A percentile compares a stretch with the other conserved stretches of the same genome.
Evolutionary conservation across 2,329 filamentous ascomycete species (phyloP).

Genomic region (Colletotrichum melonis): DNA sequence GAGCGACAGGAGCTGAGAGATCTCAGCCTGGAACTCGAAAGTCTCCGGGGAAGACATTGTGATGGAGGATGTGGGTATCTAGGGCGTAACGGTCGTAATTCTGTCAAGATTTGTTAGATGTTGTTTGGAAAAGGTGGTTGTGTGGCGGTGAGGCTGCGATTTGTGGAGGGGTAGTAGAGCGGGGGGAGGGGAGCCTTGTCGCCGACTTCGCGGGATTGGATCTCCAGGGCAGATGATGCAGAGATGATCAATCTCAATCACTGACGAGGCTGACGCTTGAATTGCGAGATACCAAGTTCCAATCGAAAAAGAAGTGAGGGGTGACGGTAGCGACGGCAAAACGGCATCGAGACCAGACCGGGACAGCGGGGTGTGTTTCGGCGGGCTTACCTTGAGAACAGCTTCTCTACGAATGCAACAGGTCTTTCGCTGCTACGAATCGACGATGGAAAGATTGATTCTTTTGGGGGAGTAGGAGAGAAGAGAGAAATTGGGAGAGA

Average conservation of each 20-base stretch:
- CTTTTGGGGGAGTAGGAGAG: slow-evolving; percentile 36
- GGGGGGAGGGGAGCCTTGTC: background rate
- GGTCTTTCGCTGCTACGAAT: slow-evolving; percentile 42
- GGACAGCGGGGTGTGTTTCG: background rate
- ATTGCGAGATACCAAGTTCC: background rate
- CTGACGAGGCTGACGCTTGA: slow-evolving; percentile 4
- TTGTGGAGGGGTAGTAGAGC: slow-evolving; percentile 13
- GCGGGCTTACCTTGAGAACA: slow-evolving; percentile 37
- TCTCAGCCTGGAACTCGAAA: slow-evolving; percentile 99
- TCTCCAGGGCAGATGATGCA: slow-evolving; percentile 13
- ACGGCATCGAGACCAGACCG: slow-evolving; percentile 12
- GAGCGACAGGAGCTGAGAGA: slow-evolving; percentile 98
- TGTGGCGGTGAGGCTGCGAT: slow-evolving; percentile 34
- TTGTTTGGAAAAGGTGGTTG: background rate
- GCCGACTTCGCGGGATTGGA: background rate
- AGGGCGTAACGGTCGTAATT: slow-evolving; percentile 34
- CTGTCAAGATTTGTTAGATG: slow-evolving; percentile 26
- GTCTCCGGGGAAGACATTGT: slow-evolving; percentile 85
- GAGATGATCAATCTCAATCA: background rate
- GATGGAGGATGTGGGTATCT: slow-evolving; percentile 40
- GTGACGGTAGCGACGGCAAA: slow-evolving; percentile 1
- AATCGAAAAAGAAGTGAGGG: background rate
- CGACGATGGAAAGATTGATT: slow-evolving; percentile 37
- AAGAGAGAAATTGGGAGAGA: slow-evolving; percentile 23
- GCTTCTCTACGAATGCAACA: slow-evolving; percentile 34